Conservation (phyloP, 805 yeast genomes). For the Zygotorulaspora chibaensis region DNA sequence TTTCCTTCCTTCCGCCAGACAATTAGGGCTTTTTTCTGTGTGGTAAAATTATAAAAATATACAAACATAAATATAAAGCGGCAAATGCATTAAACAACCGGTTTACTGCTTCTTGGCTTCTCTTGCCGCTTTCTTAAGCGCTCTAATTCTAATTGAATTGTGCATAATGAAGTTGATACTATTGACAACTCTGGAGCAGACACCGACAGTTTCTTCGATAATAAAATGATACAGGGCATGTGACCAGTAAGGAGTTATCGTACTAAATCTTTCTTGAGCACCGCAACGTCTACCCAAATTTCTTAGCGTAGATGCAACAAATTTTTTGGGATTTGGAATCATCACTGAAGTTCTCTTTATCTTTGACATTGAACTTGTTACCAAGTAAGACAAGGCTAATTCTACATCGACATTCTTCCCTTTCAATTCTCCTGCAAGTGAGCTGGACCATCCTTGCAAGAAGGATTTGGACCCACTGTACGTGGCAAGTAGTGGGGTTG, state of each 20-base stretch:
- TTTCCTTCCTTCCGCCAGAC: conserved; percentile 1
- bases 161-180: conserved; percentile 71
- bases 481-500: conserved; percentile 87
- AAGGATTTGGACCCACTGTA: conserved; percentile 97
- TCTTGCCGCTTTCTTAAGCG: conserved; percentile 58
- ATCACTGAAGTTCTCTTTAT: conserved; percentile 66
- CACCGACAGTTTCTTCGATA: conserved; percentile 77
- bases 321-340: conserved; percentile 77
- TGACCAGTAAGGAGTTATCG: conserved; percentile 87
- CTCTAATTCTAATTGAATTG: conserved; percentile 71
- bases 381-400: conserved; percentile 79
- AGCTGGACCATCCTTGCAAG: conserved; percentile 86
- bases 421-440: conserved; percentile 80
- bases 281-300: conserved; percentile 82
- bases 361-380: conserved; percentile 94
- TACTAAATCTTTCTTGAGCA: conserved; percentile 84
- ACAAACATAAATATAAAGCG: not conserved
- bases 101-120: conserved; percentile 26
- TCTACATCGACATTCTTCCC: conserved; percentile 76
- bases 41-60: not conserved
- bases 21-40: not conserved
- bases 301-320: conserved; percentile 68
- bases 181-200: conserved; percentile 67
- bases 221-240: conserved; percentile 90
- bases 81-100: not conserved